Base-by-base conservation (phyloP, 495 filamentous ascomycete species). In the Lentithecium fluviatile region DNA sequence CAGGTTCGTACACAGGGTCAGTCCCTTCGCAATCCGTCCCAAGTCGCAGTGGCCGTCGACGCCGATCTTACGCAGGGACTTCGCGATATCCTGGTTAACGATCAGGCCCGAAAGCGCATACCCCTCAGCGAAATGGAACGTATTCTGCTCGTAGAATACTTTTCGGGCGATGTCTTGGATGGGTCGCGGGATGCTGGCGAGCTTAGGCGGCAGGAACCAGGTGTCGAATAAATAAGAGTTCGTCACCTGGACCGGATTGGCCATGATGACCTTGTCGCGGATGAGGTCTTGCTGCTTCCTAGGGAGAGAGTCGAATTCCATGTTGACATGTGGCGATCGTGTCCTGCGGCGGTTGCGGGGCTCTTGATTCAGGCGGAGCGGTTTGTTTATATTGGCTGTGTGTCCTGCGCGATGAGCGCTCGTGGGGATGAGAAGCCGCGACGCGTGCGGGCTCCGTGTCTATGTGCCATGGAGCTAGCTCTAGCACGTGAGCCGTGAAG, bases 11-110 rank as follows among this genome's bases (percentile, higher is more conserved):
- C 24, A 62, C 2, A 15, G 51, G 50, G 40, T 48, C 25, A 50
- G 45, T 6, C 13, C 15, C 29, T 7, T 51, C 24, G 15, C 45
- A 13, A 47, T 5, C 2, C 21, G 19, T 11, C 1, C 6, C 6
- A 42, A 2, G 26, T 37, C 7, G 23, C n/a, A 21, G 38, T 48
- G 6, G 23, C 6, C n/a, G 43, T 55, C 34, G 3, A 62, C 10
- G 40, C 24, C 19, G 13, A 62, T 47, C n/a, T 38, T 36, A 6
- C 58, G 49, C 2, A 62, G n/a, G 19, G 48, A 37, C 29, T 40
- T 17, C 2, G 51, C 40, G 7, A 8, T 15, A 15, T 15, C 15
- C 15, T 15, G 36, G 36, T 38, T 38, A 8, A 8, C 36, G 8
- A 15, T 38, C 8, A 38, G 36, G 8, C 15, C 15, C 8, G 15